phyloP scores from a whole-genome alignment of 1,284 basidiomycete species.

The Mycosarcoma mackinlayi region DNA sequence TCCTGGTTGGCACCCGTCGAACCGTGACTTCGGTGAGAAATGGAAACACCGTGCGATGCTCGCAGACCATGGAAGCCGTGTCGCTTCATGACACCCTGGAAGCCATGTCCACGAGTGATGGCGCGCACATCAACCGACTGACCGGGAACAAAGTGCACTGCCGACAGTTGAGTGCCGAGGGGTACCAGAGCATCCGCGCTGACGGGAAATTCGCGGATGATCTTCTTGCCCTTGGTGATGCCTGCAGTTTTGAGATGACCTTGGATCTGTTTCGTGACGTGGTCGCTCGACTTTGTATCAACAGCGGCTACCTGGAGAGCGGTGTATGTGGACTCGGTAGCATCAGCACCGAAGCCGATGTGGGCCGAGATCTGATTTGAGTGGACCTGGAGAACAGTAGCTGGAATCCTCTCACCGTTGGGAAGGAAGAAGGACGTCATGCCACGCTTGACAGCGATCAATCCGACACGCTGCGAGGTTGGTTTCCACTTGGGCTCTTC shows the following conservation, averaged over 20 bases:
- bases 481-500: constrained; percentile 77
- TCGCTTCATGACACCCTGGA: constrained; percentile 96
- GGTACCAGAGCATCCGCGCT: constrained; percentile 88
- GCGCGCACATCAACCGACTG: constrained; percentile 95
- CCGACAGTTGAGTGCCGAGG: constrained; percentile 87
- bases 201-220: constrained; percentile 89
- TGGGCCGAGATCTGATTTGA: constrained; percentile 55
- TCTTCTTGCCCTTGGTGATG: constrained; percentile 81
- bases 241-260: constrained; percentile 88
- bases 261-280: constrained; percentile 84
- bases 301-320: constrained; percentile 71
- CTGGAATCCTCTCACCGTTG: constrained; percentile 85
- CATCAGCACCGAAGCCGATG: constrained; percentile 33
- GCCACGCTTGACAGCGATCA: constrained; percentile 93
- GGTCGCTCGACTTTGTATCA: constrained; percentile 71
- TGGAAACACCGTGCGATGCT: constrained; percentile 95
- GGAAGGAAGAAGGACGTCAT: constrained; percentile 95
- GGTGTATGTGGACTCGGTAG: constrained; percentile 39
- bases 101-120: constrained; percentile 95
- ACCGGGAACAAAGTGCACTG: constrained; percentile 95
- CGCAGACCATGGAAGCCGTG: constrained; percentile 92
- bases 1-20: constrained; percentile 91
- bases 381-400: constrained; percentile 91
- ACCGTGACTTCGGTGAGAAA: constrained; percentile 91
- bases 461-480: constrained; percentile 81